phyloP scores from a whole-genome alignment of 106 monocot genomes.

The Amphibolis antarctica region DNA sequence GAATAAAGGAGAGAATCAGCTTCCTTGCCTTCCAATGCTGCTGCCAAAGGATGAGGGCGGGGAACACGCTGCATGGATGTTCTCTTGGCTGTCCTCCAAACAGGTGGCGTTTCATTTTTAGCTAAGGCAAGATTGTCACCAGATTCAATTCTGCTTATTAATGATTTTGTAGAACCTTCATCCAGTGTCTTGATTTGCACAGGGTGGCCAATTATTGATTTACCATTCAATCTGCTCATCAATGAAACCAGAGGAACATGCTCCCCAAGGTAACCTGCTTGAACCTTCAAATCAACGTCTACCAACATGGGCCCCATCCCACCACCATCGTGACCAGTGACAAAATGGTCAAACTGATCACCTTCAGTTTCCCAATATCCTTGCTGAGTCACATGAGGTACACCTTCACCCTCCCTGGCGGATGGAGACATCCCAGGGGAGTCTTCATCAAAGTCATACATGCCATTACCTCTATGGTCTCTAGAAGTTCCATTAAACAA shows the following conservation, averaged over 20 bases:
- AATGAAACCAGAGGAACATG: slow-evolving; percentile 90
- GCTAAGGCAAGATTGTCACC: slow-evolving; percentile 16
- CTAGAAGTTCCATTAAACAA: slow-evolving; percentile 3
- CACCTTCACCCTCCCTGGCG: slow-evolving; percentile 30
- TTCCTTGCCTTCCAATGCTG: slow-evolving; percentile 36
- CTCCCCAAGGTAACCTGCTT: slow-evolving; percentile 73
- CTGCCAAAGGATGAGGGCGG: slow-evolving; percentile 34
- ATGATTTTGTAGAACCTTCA: slow-evolving; percentile 36
- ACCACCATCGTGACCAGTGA: slow-evolving; percentile 7
- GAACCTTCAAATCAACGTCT: slow-evolving; percentile 75
- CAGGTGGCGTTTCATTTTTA: slow-evolving; percentile 30
- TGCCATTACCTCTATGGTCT: not conserved
- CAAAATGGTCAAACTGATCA: slow-evolving; percentile 11
- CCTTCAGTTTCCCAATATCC: slow-evolving; percentile 27
- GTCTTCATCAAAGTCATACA: slow-evolving; percentile 35
- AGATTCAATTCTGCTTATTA: slow-evolving; percentile 17
- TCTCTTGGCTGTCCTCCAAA: slow-evolving; percentile 77
- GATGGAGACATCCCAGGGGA: slow-evolving; percentile 17
- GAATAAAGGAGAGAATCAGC: slow-evolving; percentile 13
- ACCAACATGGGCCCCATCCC: slow-evolving; percentile 30
- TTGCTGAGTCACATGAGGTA: slow-evolving; percentile 9
- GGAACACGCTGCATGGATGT: slow-evolving; percentile 66
- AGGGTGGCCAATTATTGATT: slow-evolving; percentile 90
- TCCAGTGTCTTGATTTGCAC: slow-evolving; percentile 69
- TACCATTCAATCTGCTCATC: slow-evolving; percentile 95